A percentile compares a stretch with the other conserved stretches of the same genome.
Evolutionary conservation across 2,329 filamentous ascomycete genomes (phyloP).

Genomic region (Fusarium sp.): DNA sequence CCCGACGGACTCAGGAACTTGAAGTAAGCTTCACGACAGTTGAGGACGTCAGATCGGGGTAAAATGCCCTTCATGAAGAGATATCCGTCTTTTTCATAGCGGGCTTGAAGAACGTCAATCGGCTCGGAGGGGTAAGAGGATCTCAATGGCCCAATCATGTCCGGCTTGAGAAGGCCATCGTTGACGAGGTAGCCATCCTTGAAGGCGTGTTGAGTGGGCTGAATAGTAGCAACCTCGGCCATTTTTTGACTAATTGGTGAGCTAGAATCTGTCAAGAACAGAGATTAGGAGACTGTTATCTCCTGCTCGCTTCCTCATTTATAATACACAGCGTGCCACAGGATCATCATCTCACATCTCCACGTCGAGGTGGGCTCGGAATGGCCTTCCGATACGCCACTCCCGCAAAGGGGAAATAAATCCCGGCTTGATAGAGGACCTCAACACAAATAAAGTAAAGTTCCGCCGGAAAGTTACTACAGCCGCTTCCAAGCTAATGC

Average conservation of each 20-base stretch:
- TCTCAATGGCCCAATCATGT: conserved; percentile 6
- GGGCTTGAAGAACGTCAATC: neutral
- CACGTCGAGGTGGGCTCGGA: neutral
- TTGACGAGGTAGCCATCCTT: conserved; percentile 7
- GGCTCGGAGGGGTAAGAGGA: conserved; percentile 7
- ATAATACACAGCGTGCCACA: neutral
- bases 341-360: neutral
- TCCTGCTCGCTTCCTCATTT: neutral
- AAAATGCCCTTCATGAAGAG: conserved; percentile 22
- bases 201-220: neutral
- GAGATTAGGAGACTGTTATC: neutral
- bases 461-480: conserved; percentile 7
- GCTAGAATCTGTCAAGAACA: neutral
- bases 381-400: neutral
- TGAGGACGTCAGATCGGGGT: conserved; percentile 12
- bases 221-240: neutral
- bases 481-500: neutral
- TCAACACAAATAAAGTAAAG: neutral
- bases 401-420: neutral
- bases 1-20: conserved; percentile 15
- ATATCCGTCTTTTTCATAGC: conserved; percentile 13
- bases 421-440: neutral
- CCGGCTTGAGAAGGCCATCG: neutral
- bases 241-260: neutral
- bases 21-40: conserved; percentile 21